Evolutionary conservation across 768 basidiomycete species (phyloP), one percentile per base, ranked within the genome.

Genomic region (Vararia minispora): DNA sequence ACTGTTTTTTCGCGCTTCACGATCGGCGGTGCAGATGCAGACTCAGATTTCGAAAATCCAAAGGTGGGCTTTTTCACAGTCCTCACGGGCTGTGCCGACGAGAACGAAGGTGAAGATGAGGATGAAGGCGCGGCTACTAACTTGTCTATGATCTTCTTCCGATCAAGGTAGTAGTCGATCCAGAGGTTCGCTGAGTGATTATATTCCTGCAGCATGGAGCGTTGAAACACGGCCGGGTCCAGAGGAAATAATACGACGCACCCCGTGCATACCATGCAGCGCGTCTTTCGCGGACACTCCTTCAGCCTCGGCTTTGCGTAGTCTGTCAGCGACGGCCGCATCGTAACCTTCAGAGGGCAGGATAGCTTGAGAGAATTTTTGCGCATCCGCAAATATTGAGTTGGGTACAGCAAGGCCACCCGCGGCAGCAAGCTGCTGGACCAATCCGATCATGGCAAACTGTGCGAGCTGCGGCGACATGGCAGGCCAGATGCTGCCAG

Each of bases 91-190:
- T 37, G 37, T 2, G 39, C 9, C 16, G 11, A 9, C 9, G 32
- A 33, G 9, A 17, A 33, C 10, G 32, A 33, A 8, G 32, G 11
- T 9, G 18, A 9, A 11, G 32, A 33, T 9, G 32, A 33, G 11
- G 9, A 17, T 33, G 32, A 33, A 11, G 11, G 9, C 10, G 9
- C 10, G 9, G n/a, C n/a, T 16, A 58, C 52, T 10, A 54, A 50
- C 21, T 58, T 57, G 49, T 83, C 75, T 25, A 85, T 59, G 28
- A 73, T 70, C 36, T 68, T 64, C 41, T 71, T 74, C 49, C 84
- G 68, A 40, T 83, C 79, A 12, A 86, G 65, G 47, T 79, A 86
- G 52, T 83, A 83, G 48, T 86, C 83, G 51, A 84, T 85, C 82
- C 82, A 86, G 17, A 79, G 57, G 52, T 66, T 75, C 26, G 79